Evolutionary conservation across 257 asterid species (phyloP), one percentile per base, ranked within the genome.

Genomic region (Solanum bukasovii): DNA sequence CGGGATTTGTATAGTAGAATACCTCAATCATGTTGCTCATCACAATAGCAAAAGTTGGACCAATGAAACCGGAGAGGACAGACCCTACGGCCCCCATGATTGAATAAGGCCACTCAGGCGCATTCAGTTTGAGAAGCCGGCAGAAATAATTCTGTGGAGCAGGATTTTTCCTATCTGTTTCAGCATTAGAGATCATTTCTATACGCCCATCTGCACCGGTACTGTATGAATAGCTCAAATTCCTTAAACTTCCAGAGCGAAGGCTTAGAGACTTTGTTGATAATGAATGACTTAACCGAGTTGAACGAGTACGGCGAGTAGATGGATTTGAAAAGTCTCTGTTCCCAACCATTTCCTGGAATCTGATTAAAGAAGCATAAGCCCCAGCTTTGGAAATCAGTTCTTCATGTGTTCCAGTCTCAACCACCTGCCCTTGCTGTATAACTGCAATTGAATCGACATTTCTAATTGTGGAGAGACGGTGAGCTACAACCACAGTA

Each of bases 41-140:
- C 78, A 96, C 98, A 40, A 96, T 94, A 35, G 98, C 98, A 85
- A 96, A 96, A 6, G 96, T 95, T 13, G 99, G 99, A 38, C 99
- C 97, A 6, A 96, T 96, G 88, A 96, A 96, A 42, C 99, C 99
- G 0, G 99, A 95, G 73, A 97, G 97, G 70, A 97, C 75, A 5
- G 98, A 97, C n/a, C 99, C 99, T 33, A 94, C 77, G 0, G 99
- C 99, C 65, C 99, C 99, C 98, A 94, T 92, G 52, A 96, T 91
- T 1, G 99, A 96, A 87, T 97, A 97, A 84, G 99, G 98, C 99
- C 99, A 97, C 88, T 97, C 99, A 0, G 99, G 99, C 34, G 98
- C 98, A 72, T 97, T 97, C 33, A 97, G 92, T 61, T 91, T 97
- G 20, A 97, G 97, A 87, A 97, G 93, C 72, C 99, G 92, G 86